Evolutionary conservation across 768 basidiomycete genomes (phyloP).

Genomic region (Trametes meyenii): DNA sequence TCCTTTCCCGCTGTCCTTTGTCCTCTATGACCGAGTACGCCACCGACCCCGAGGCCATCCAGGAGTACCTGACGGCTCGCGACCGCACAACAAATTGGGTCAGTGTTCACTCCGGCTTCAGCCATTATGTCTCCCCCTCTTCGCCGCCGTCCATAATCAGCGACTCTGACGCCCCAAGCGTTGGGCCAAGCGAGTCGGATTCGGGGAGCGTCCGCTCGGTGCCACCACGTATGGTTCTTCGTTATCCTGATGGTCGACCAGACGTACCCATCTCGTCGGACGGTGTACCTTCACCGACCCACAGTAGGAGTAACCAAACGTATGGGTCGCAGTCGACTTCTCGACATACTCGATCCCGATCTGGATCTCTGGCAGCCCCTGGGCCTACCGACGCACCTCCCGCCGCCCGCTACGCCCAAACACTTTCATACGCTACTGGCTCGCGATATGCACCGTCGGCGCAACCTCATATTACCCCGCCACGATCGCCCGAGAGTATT

Average conservation of each 20-base stretch:
- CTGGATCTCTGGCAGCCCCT: conserved; percentile 22
- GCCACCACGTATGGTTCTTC: conserved; percentile 74
- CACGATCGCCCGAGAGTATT: conserved; percentile 35
- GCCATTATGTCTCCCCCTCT: conserved; percentile 22
- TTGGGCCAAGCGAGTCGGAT: conserved; percentile 43
- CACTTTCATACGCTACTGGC: conserved; percentile 31
- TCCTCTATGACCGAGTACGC: conserved; percentile 65
- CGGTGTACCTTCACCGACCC: conserved; percentile 7
- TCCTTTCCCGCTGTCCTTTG: conserved; percentile 19
- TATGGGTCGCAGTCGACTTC: conserved; percentile 14
- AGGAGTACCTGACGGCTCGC: conserved; percentile 58
- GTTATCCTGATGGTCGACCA: conserved; percentile 64
- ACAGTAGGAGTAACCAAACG: conserved; percentile 13
- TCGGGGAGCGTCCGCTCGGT: conserved; percentile 46
- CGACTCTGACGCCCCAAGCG: conserved; percentile 38
- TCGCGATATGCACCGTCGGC: conserved; percentile 21
- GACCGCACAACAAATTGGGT: conserved; percentile 73
- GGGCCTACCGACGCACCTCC: conserved; percentile 8
- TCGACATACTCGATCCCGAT: conserved; percentile 24
- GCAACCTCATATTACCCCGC: conserved; percentile 23
- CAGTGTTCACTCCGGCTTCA: conserved; percentile 37
- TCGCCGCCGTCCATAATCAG: conserved; percentile 28
- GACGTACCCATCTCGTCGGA: conserved; percentile 63
- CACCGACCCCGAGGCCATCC: conserved; percentile 57
- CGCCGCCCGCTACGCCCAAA: conserved; percentile 27